phyloP scores from a whole-genome alignment of 164 flowering plant genomes.

The Umbilicus rupestris region DNA sequence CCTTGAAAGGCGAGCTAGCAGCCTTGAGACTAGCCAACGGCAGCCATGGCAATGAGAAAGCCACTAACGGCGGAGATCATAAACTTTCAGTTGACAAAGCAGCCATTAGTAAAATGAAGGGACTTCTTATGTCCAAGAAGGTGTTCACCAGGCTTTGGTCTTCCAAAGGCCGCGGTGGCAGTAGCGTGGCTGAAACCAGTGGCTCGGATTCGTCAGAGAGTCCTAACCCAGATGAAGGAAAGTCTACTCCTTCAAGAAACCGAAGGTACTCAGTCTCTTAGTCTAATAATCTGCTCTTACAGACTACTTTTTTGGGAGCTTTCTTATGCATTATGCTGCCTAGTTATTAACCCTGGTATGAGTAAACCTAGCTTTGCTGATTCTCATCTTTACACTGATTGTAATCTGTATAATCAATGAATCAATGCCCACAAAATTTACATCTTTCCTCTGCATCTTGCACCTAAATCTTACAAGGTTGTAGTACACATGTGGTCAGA shows the following conservation, averaged over 20 bases:
- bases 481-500: too few species aligned
- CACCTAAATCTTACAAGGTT: too few species aligned
- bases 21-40: conserved; percentile 33
- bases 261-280: conserved; percentile 51
- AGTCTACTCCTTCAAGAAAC: conserved; percentile 44
- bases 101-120: conserved; percentile 32
- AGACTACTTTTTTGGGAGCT: conserved; percentile 3
- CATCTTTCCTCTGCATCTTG: too few species aligned
- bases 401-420: conserved; percentile 1
- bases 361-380: neutral
- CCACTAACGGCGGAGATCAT: conserved; percentile 14
- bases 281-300: neutral
- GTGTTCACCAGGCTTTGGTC: conserved; percentile 55
- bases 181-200: conserved; percentile 26
- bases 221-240: conserved; percentile 41
- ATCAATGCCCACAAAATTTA: neutral
- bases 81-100: conserved; percentile 30
- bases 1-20: conserved; percentile 50
- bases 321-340: neutral
- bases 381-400: neutral
- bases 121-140: conserved; percentile 42
- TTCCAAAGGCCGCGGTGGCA: conserved; percentile 24
- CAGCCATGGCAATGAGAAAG: conserved; percentile 10
- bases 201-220: conserved; percentile 64
- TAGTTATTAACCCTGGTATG: neutral